Evolutionary conservation across 2,329 filamentous ascomycete genomes (phyloP), one percentile per base, ranked within the genome.

Genomic region (Penicillium janthinellum): DNA sequence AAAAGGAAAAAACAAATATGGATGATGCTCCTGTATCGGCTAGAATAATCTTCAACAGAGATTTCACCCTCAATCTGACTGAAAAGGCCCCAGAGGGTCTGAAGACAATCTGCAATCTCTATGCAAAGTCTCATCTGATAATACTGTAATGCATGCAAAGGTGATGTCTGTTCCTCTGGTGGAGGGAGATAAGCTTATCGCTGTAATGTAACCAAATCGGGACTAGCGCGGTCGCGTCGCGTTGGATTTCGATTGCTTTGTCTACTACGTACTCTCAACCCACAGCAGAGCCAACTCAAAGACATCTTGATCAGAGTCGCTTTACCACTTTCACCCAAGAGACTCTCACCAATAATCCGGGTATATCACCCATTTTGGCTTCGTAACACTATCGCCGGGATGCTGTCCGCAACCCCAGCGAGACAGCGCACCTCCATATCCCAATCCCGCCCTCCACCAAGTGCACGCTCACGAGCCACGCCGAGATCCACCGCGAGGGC

Each of bases 221-320:
- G 72, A 59, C 66, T 75, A 76, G 73, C 66, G 68, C 45, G 3
- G 52, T 70, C 66, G 66, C 69, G 71, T 70, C 72, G 69, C 72
- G 72, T 63, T 57, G 54, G 51, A 55, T 60, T 58, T 65, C 58
- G 48, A 59, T 39, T 50, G 53, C 57, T 64, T 67, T 58, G 58
- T 59, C 47, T 49, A 22, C 31, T 20, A 20, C 1, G 20, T 25
- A 22, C 22, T 22, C 22, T 25, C 28, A 45, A 17, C 41, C 55
- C 64, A 52, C 37, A 49, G 45, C 39, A 44, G 5, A 41, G 35
- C 48, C 28, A 35, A 5, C 28, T 6, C 49, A 25, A 38, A 17
- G 34, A 47, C 15, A 20, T 17, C 20, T 22, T n/a, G 34, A 20
- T 53, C 34, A 12, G 1, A 38, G 15, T 1, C 8, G 12, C 8